These are phyloP conservation scores for Thielaviopsis musarum DNA, from an alignment of 2,329 filamentous ascomycete species.

Conservation along the genomic window DNA sequence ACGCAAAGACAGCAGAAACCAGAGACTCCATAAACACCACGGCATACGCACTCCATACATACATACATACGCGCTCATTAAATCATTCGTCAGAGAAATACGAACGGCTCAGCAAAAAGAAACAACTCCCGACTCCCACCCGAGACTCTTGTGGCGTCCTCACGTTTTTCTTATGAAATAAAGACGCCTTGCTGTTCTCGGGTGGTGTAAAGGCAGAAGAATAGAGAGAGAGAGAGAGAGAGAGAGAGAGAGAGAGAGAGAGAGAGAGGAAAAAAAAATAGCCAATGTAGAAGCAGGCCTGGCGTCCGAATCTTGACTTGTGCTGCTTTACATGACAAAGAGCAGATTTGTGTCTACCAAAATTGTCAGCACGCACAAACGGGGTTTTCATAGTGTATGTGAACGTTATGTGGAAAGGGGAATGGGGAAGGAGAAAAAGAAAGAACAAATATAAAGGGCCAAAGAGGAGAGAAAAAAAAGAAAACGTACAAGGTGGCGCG, in stretches of 20 bases:
- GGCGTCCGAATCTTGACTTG: not conserved
- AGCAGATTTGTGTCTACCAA: conserved; percentile 41
- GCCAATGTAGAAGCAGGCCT: too few relatives aligned
- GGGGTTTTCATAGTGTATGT: not conserved
- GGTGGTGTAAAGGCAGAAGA: too few relatives aligned
- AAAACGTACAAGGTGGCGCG: not conserved
- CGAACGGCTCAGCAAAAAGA: not conserved
- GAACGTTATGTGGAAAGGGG: not conserved
- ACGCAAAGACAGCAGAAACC: not conserved
- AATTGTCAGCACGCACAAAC: conserved; percentile 9
- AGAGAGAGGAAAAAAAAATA: too few relatives aligned
- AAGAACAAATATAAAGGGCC: not conserved
- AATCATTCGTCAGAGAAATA: not conserved
- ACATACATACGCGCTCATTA: not conserved
- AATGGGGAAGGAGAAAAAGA: not conserved
- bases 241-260: too few relatives aligned
- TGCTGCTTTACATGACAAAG: conserved; percentile 38
- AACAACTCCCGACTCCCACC: not conserved
- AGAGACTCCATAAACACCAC: conserved; percentile 7
- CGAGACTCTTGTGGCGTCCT: not conserved
- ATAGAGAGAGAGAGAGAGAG: too few relatives aligned
- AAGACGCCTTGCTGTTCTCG: too few relatives aligned
- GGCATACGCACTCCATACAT: not conserved
- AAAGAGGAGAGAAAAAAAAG: not conserved
- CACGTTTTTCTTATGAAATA: not conserved